Base-by-base conservation (phyloP, 2,329 filamentous ascomycete genomes). In the Penicillium sp. region DNA sequence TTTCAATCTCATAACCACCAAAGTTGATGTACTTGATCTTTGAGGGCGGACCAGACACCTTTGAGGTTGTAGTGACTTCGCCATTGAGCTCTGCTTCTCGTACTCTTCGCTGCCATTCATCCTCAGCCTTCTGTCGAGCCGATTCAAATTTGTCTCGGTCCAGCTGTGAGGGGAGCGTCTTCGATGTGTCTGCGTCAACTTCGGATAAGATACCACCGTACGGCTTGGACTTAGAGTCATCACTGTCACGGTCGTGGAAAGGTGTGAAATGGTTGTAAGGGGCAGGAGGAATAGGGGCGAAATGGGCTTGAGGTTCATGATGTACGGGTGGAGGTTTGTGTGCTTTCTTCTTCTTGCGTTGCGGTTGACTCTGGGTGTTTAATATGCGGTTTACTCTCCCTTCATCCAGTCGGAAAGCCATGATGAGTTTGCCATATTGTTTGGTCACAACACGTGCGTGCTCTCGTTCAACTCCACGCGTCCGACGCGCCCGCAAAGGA, bases 1-100 rank as follows among this genome's bases (percentile, higher is more conserved):
- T 99, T 72, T 99, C 95, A 67, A 99, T 99, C 75, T 99, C 95
- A 83, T 90, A 96, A 51, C 92, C 92, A 46, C 95, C 95, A 77
- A 99, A 98, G 69, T 96, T 95, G 78, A 99, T 96, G 77, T 93
- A 97, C 75, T 98, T 96, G 73, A 99, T 98, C 77, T 97, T 95
- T 74, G 93, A 98, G 4, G 92, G 91, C 27, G 92, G 91, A 0
- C 91, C 91, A n/a, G 87, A 86, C 3, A 88, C 80, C 70, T 96
- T 96, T 19, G 85, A 79, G 69, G 86, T 88, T 23, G 82, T 77
- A 14, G 85, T 84, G 16, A 83, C 80, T 45, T 87, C 86, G n/a
- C 80, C 78, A 59, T 85, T 87, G 27, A 85, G 84, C 64, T 93
- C 88, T 69, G 81, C 67, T 77, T 81, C 62, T 80, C 86, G 74